Evolutionary conservation across 257 asterid genomes (phyloP), one percentile per base, ranked within the genome.

Genomic region (Phtheirospermum japonicum): DNA sequence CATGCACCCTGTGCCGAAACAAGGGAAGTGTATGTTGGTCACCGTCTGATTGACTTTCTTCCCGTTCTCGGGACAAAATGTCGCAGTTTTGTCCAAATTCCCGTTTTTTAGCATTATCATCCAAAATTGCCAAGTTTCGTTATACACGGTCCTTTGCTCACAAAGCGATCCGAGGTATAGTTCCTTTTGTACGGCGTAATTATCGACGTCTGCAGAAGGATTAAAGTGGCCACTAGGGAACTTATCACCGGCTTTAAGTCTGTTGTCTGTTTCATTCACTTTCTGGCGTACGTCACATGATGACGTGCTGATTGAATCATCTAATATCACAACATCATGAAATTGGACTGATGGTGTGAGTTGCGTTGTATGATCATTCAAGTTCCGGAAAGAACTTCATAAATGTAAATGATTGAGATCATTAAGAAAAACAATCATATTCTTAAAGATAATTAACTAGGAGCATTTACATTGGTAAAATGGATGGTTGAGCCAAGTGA

Each of bases 1-100:
- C 96, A 89, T 89, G 69, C 96, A 86, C 30, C 96, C 96, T 70
- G 77, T 42, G 0, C 96, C 96, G 60, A 89, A 89, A 71, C 96
- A 89, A 39, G 96, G 96, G 52, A 89, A 89, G 66, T 6, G 81
- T 68, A 89, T 76, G 59, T 37, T 58, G 0, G 93, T 86, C 61
- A 73, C 82, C 33, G 84, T 82, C 70, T 76, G 80, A 9, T 60
- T 60, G 16, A 89, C 88, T 73, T 82, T 89, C 57, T 78, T 76
- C 49, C 95, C 96, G 48, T 89, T 83, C 65, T 89, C 95, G 19
- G 95, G 96, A 68, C 95, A 89, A 42, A 80, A 80, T 17, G 88
- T 82, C 11, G 87, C 80, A 36, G 79, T 89, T 71, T 77, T 82
- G 80, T 89, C 95, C 17, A 89, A 82, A 69, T 89, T 88, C 48